These are phyloP conservation scores for Alternaria gaisen DNA, from an alignment of 2,329 filamentous ascomycete species.

Conservation along the genomic window DNA sequence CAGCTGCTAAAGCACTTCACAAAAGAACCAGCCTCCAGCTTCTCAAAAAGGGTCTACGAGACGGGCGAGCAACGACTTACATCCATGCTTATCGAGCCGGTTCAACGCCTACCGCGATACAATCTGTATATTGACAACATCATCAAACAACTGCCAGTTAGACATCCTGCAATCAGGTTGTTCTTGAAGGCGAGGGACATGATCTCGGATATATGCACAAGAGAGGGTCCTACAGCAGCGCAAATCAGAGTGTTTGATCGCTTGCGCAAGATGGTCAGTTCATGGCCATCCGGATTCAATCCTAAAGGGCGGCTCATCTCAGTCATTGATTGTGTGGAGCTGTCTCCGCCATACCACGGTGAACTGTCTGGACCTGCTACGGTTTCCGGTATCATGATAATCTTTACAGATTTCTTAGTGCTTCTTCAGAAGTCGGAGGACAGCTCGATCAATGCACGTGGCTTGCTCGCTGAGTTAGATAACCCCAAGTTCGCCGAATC, in stretches of 20 bases:
- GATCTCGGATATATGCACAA: slow-evolving; percentile 94
- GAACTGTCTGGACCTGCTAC: slow-evolving; percentile 57
- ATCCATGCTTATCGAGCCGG: slow-evolving; percentile 93
- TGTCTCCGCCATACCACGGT: slow-evolving; percentile 74
- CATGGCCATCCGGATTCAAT: slow-evolving; percentile 76
- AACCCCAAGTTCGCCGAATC: slow-evolving; percentile 66
- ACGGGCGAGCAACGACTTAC: slow-evolving; percentile 90
- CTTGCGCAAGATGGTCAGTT: slow-evolving; percentile 77
- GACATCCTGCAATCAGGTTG: slow-evolving; percentile 82
- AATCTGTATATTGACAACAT: slow-evolving; percentile 97
- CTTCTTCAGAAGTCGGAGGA: slow-evolving; percentile 75
- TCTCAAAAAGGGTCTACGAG: slow-evolving; percentile 80
- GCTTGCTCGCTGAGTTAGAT: slow-evolving; percentile 84
- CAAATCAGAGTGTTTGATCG: slow-evolving; percentile 78
- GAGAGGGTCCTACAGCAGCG: slow-evolving; percentile 76
- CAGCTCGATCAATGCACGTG: slow-evolving; percentile 73
- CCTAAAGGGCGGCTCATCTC: slow-evolving; percentile 81
- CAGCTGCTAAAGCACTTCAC: slow-evolving; percentile 81
- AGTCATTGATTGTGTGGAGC: slow-evolving; percentile 80
- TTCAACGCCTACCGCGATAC: slow-evolving; percentile 92
- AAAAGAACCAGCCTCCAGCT: slow-evolving; percentile 79
- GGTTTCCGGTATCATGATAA: slow-evolving; percentile 73
- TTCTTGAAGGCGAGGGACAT: slow-evolving; percentile 92
- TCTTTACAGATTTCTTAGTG: slow-evolving; percentile 85
- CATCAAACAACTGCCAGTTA: slow-evolving; percentile 81